phyloP scores from a whole-genome alignment of 768 basidiomycete species.

The Tulasnella sp. region DNA sequence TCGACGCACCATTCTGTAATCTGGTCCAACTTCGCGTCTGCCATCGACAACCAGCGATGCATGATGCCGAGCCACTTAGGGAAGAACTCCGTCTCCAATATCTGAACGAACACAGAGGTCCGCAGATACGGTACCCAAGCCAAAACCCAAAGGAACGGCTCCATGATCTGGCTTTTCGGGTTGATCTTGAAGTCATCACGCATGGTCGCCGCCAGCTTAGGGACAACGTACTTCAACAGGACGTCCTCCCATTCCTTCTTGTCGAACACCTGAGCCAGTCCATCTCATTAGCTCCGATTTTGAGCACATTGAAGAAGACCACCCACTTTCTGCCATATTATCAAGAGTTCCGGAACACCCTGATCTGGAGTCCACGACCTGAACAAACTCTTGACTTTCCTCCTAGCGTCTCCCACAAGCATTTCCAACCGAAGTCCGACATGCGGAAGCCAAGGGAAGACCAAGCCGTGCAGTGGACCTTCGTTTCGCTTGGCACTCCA shows the following conservation, averaged over 20 bases:
- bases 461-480: conserved; percentile 58
- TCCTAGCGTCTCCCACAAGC: conserved; percentile 73
- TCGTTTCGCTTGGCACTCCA: conserved; percentile 56
- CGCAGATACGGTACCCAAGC: conserved; percentile 68
- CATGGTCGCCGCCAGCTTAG: conserved; percentile 73
- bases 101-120: conserved; percentile 62
- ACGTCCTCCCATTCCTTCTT: conserved; percentile 80
- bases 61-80: conserved; percentile 92
- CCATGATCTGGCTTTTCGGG: conserved; percentile 82
- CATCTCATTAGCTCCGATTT: background rate
- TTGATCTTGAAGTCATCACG: conserved; percentile 84
- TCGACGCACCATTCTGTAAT: conserved; percentile 78
- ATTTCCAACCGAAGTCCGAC: conserved; percentile 74
- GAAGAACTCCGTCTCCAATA: conserved; percentile 89
- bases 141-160: conserved; percentile 62
- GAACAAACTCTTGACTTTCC: conserved; percentile 72
- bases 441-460: conserved; percentile 94
- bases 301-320: background rate
- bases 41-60: conserved; percentile 87
- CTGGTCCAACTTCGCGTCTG: conserved; percentile 77
- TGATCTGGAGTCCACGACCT: conserved; percentile 64
- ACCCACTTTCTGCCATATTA: conserved; percentile 70
- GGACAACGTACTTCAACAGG: conserved; percentile 82
- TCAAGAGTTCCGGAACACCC: conserved; percentile 61
- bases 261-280: conserved; percentile 50